These are phyloP conservation scores for Chaetomium sp. DNA, from an alignment of 2,329 filamentous ascomycete species.

Conservation along the genomic window DNA sequence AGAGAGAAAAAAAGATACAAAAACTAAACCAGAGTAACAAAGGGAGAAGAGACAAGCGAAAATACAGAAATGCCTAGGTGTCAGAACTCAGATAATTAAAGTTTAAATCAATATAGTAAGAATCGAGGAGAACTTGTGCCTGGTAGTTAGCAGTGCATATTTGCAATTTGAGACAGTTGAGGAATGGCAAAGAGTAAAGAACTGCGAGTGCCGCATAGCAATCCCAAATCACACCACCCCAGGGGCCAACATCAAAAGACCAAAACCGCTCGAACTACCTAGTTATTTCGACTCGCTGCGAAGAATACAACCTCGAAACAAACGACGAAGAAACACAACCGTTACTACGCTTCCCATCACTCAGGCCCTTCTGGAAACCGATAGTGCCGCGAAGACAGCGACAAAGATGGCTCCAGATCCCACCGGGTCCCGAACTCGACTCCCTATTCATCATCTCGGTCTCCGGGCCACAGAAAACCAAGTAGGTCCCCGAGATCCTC, in stretches of 20 bases:
- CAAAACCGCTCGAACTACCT: neutral
- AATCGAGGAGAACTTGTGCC: no score
- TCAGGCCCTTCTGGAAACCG: neutral
- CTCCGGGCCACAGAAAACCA: neutral
- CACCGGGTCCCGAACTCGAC: neutral
- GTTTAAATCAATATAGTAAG: no score
- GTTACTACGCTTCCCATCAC: neutral
- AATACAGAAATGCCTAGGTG: no score
- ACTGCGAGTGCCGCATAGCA: no score
- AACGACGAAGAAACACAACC: neutral
- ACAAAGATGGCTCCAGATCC: neutral
- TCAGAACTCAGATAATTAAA: no score
- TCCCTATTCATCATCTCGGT: neutral
- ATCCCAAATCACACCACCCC: neutral
- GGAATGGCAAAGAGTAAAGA: no score
- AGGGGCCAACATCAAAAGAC: neutral
- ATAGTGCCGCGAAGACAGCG: neutral
- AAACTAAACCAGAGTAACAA: no score
- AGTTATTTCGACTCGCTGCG: neutral
- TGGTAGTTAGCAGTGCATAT: no score
- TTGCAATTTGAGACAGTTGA: no score
- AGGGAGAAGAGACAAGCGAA: no score
- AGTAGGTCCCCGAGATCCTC: neutral
- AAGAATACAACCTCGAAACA: neutral
- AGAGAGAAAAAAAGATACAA: no score